A percentile compares a stretch with the other conserved stretches of the same genome.
These are phyloP conservation scores for Cornus suecica DNA, from an alignment of 148 eudicot genomes.

Conservation along the genomic window DNA sequence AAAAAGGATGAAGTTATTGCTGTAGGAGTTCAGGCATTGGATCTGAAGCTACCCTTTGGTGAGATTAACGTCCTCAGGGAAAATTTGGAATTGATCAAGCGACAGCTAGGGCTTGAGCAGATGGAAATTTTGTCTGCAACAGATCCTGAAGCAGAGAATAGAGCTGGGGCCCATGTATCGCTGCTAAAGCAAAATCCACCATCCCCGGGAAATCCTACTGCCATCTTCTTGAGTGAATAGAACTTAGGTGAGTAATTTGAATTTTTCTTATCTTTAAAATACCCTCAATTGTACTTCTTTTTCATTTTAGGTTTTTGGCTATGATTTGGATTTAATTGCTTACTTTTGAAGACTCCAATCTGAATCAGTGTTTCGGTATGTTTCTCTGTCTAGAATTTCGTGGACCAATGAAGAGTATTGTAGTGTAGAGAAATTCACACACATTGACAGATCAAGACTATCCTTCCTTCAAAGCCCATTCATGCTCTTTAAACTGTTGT, in stretches of 20 bases:
- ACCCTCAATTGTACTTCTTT: no score
- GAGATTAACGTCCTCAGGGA: constrained; percentile 69
- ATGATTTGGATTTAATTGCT: no score
- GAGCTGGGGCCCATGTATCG: constrained; percentile 48
- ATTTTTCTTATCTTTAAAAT: no score
- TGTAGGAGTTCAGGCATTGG: constrained; percentile 77
- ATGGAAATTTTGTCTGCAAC: constrained; percentile 52
- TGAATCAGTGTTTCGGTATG: no score
- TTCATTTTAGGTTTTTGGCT: no score
- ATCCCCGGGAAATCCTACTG: constrained; percentile 87
- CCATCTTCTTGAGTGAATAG: constrained; percentile 50
- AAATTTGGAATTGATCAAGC: constrained; percentile 57
- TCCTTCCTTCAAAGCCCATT: no score
- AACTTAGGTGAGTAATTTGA: not conserved
- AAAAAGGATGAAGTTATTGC: constrained; percentile 75
- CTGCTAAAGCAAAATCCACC: constrained; percentile 71
- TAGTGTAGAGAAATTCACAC: no score
- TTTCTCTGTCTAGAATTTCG: no score
- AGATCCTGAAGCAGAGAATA: constrained; percentile 46
- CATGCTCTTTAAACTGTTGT: no score
- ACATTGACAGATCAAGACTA: no score
- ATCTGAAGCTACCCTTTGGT: constrained; percentile 77
- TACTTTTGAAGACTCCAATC: no score
- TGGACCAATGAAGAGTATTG: no score
- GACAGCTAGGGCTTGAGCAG: constrained; percentile 68